Base-by-base conservation (phyloP, 495 filamentous ascomycete genomes). In the Amphirosellinia nigrospora region DNA sequence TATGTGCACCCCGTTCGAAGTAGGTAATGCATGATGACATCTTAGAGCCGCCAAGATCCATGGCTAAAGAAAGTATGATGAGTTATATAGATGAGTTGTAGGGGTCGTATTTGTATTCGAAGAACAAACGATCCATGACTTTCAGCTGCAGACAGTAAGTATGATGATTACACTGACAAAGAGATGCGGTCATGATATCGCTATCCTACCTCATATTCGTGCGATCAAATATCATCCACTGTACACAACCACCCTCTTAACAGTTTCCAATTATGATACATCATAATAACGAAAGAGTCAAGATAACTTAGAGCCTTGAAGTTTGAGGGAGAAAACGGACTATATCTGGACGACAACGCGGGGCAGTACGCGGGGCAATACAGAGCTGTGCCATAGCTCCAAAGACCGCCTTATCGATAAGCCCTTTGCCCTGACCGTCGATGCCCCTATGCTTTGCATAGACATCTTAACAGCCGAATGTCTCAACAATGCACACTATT, bases 341-440 rank as follows among this genome's bases (percentile, higher is more conserved):
- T n/a, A n/a, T n/a, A n/a, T n/a, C n/a, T n/a, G n/a, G n/a, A n/a
- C n/a, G n/a, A n/a, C n/a, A n/a, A n/a, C n/a, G n/a, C n/a, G n/a
- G n/a, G n/a, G n/a, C n/a, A n/a, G n/a, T n/a, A n/a, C 43, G 43
- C 43, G 43, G 43, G 43, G 23, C 21, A 23, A 11, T 23, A 4
- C n/a, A 6, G n/a, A 52, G 48, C 48, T 52, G 3, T 28, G 8
- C 48, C 21, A 23, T 28, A 28, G 30, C 30, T 58, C 2, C 15
- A 11, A 36, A 36, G 6, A 4, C 30, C 30, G 21, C 21, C 34
- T 61, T 61, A 61, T 61, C 58, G 58, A 61, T 61, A 61, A 61
- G 36, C 34, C 19, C 19, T 15, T 36, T 28, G 9, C 21, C 36
- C 36, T 61, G n/a, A 19, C 36, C 21, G 28, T 39, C 36, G 23